These are phyloP conservation scores for Tylopilus plumbeoviolaceoides DNA, from an alignment of 768 basidiomycete genomes.

Conservation along the genomic window DNA sequence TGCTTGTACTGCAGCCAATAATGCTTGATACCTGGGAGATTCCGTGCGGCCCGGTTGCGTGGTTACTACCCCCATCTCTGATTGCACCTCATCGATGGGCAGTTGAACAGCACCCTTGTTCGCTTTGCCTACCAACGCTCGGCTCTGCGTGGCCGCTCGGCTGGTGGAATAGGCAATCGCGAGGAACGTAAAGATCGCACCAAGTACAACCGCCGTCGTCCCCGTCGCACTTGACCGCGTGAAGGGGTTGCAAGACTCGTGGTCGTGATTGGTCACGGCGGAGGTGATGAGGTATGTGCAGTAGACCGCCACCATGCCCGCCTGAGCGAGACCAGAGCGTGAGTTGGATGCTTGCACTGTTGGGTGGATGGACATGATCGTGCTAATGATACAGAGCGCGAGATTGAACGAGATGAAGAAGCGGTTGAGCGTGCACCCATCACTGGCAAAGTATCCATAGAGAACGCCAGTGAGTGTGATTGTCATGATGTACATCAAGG, in stretches of 20 bases:
- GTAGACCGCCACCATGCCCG: conserved; percentile 96
- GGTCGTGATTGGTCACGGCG: conserved; percentile 89
- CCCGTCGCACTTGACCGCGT: conserved; percentile 65
- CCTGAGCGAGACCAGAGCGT: conserved; percentile 90
- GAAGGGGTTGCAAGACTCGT: conserved; percentile 86
- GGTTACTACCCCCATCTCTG: conserved; percentile 73
- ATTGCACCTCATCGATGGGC: conserved; percentile 51
- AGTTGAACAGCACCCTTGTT: conserved; percentile 66
- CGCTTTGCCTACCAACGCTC: conserved; percentile 76
- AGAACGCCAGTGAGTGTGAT: conserved; percentile 85
- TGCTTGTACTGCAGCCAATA: conserved; percentile 93
- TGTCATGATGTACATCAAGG: conserved; percentile 78
- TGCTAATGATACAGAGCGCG: conserved; percentile 71
- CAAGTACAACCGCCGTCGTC: conserved; percentile 83
- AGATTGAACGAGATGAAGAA: conserved; percentile 98
- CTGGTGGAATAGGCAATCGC: conserved; percentile 98
- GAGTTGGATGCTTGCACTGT: conserved; percentile 89
- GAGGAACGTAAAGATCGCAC: conserved; percentile 94
- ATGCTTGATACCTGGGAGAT: conserved; percentile 86
- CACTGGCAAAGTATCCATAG: conserved; percentile 86
- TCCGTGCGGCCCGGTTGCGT: conserved; percentile 83
- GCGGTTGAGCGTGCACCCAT: conserved; percentile 87
- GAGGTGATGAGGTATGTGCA: conserved; percentile 94
- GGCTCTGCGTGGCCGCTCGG: conserved; percentile 92
- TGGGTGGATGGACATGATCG: conserved; percentile 79